Conservation (phyloP, 352 stramenopile species). For the Phytophthora pisi region DNA sequence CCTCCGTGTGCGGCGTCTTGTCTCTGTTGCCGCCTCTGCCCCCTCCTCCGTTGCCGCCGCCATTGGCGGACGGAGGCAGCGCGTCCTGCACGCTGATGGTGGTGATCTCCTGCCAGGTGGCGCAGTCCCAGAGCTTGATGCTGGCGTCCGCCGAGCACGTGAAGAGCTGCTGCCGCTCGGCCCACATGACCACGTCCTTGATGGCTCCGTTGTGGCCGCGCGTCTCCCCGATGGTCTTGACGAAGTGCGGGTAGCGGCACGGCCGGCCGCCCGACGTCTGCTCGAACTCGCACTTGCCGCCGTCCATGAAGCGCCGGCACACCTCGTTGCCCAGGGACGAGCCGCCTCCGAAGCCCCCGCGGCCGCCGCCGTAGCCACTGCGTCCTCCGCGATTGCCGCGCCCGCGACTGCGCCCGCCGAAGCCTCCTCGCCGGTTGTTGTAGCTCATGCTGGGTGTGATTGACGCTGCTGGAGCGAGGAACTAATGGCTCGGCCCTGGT, state of each 20-base stretch:
- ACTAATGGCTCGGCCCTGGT: constrained; percentile 1
- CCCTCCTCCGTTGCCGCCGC: constrained; percentile 12
- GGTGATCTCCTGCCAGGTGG: constrained; percentile 80
- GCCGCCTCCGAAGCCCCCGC: constrained; percentile 37
- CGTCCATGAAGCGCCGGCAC: constrained; percentile 68
- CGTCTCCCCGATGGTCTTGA: constrained; percentile 85
- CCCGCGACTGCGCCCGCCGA: constrained; percentile 65
- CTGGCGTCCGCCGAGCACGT: constrained; percentile 70
- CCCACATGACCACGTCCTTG: constrained; percentile 85
- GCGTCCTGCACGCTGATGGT: constrained; percentile 64
- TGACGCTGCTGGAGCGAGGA: neutral
- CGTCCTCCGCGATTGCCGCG: constrained; percentile 46
- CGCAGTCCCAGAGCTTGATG: constrained; percentile 87
- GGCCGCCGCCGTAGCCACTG: constrained; percentile 30
- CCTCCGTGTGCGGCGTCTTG: constrained; percentile 46
- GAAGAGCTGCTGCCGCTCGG: constrained; percentile 74
- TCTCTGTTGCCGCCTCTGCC: constrained; percentile 14
- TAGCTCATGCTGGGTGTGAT: constrained; percentile 56
- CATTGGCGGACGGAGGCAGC: constrained; percentile 12
- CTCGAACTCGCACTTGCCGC: constrained; percentile 70
- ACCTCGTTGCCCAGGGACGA: constrained; percentile 63
- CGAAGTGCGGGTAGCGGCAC: constrained; percentile 82
- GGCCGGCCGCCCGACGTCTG: constrained; percentile 44
- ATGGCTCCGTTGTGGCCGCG: constrained; percentile 71
- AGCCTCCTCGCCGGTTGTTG: constrained; percentile 61